Evolutionary conservation across 495 filamentous ascomycete genomes (phyloP).

Genomic region (Penicillium turbatum): DNA sequence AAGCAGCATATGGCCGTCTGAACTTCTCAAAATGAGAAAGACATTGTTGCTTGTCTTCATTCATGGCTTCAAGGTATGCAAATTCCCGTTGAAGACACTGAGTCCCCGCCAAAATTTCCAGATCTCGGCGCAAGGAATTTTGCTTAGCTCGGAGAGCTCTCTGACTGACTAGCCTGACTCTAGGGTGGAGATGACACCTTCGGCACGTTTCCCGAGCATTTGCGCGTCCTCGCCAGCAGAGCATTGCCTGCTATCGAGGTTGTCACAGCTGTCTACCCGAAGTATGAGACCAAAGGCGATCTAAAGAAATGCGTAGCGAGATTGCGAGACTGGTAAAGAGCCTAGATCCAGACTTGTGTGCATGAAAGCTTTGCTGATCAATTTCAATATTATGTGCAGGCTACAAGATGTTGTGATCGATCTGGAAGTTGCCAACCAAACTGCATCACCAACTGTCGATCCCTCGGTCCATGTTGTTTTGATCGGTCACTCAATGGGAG

Average conservation of each 20-base stretch:
- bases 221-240: conserved; percentile 64
- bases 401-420: conserved; percentile 90
- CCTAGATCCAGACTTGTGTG: neutral
- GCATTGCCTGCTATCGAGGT: conserved; percentile 72
- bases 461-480: conserved; percentile 81
- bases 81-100: neutral
- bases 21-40: conserved; percentile 62
- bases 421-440: conserved; percentile 78
- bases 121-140: neutral
- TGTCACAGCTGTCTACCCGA: conserved; percentile 71
- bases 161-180: neutral
- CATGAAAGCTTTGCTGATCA: neutral
- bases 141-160: neutral
- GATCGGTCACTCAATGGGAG: conserved; percentile 93
- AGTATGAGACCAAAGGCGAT: conserved; percentile 88
- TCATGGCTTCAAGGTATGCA: conserved; percentile 89
- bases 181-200: conserved; percentile 92
- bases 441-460: conserved; percentile 81
- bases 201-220: conserved; percentile 66
- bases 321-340: conserved; percentile 86
- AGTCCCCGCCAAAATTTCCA: conserved; percentile 12
- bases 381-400: conserved; percentile 44
- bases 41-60: conserved; percentile 89
- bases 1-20: neutral
- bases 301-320: conserved; percentile 70